These are phyloP conservation scores for Fusarium sp. DNA, from an alignment of 2,329 filamentous ascomycete genomes.

Conservation along the genomic window DNA sequence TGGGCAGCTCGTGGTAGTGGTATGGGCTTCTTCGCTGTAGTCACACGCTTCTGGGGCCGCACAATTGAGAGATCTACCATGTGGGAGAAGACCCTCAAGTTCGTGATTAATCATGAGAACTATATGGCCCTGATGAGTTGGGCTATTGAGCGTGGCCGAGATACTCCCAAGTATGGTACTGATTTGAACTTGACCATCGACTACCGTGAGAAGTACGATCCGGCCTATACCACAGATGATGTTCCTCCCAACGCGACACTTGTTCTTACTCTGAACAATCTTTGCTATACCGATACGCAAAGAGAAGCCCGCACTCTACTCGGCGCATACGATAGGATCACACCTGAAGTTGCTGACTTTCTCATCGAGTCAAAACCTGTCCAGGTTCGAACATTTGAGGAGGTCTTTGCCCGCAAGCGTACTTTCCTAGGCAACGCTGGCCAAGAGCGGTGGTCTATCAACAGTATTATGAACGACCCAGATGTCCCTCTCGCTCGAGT, in stretches of 20 bases:
- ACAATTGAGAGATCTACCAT: conserved; percentile 15
- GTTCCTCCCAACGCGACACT: not conserved
- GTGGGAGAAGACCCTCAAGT: conserved; percentile 7
- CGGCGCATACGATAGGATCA: not conserved
- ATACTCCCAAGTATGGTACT: not conserved
- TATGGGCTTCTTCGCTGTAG: conserved; percentile 12
- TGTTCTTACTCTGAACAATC: not conserved
- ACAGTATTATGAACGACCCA: conserved; percentile 9
- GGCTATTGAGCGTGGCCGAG: not conserved
- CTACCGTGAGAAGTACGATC: not conserved
- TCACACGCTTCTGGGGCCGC: conserved; percentile 18
- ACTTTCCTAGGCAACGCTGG: not conserved
- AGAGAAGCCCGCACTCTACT: not conserved
- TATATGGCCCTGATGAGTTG: conserved; percentile 2
- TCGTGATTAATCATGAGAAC: not conserved
- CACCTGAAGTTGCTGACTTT: not conserved
- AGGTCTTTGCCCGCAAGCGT: not conserved
- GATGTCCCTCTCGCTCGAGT: not conserved
- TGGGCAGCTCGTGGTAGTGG: conserved; percentile 17
- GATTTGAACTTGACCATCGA: not conserved
- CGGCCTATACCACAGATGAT: not conserved
- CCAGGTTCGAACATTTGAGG: not conserved
- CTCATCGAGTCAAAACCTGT: conserved; percentile 1
- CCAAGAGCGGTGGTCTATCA: conserved; percentile 1
- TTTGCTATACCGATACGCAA: conserved; percentile 1